Evolutionary conservation across 495 filamentous ascomycete species (phyloP).

Genomic region (Hypoxylon lienhwacheense): DNA sequence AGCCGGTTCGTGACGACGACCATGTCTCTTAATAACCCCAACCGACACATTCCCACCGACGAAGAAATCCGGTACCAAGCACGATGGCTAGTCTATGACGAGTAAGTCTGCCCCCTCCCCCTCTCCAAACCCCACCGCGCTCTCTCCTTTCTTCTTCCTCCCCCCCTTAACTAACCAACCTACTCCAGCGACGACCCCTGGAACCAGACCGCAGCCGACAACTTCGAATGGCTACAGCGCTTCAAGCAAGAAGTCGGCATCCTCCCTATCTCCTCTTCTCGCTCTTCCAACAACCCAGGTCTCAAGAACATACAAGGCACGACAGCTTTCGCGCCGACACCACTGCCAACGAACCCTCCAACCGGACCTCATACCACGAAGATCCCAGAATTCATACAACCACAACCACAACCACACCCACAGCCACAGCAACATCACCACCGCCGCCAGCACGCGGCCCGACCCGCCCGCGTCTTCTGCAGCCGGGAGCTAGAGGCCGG

Average conservation of each 20-base stretch:
- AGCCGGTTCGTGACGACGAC: constrained; percentile 50
- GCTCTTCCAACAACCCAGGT: too few species aligned
- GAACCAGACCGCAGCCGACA: constrained; percentile 76
- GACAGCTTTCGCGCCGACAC: constrained; percentile 54
- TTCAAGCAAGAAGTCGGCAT: constrained; percentile 68
- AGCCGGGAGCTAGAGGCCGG: constrained; percentile 55
- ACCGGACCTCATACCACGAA: too few species aligned
- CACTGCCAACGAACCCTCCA: constrained; percentile 40
- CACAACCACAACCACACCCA: too few species aligned
- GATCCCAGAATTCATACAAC: too few species aligned
- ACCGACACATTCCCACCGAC: constrained; percentile 55
- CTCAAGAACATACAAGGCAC: too few species aligned
- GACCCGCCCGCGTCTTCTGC: constrained; percentile 52
- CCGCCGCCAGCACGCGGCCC: constrained; percentile 34
- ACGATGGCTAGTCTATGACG: constrained; percentile 59
- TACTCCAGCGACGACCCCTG: constrained; percentile 62
- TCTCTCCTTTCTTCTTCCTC: background rate
- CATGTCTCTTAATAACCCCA: constrained; percentile 57
- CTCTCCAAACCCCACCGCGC: too few species aligned
- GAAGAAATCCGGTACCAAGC: constrained; percentile 58
- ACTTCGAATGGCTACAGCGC: constrained; percentile 68
- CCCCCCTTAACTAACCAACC: constrained; percentile 38
- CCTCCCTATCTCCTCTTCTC: too few species aligned
- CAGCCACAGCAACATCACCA: too few species aligned
- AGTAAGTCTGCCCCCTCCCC: constrained; percentile 40